These are phyloP conservation scores for Pontederia crassipes DNA, from an alignment of 176 grass and related monocot genomes.

Conservation along the genomic window DNA sequence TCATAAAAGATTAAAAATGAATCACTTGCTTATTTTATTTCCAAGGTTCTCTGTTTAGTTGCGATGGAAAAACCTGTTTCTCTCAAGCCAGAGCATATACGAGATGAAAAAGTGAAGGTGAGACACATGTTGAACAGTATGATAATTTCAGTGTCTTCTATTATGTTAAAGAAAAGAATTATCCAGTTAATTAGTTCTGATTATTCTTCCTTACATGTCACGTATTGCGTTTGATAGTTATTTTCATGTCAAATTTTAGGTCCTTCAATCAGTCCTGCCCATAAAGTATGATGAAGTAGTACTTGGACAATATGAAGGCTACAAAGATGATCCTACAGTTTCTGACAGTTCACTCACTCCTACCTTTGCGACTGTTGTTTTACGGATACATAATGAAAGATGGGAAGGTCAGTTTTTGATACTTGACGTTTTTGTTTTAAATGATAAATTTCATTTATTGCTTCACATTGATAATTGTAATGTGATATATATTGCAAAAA, in stretches of 20 bases:
- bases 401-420: constrained; percentile 52
- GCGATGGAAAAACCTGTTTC: constrained; percentile 99
- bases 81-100: constrained; percentile 96
- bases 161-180: too few species aligned
- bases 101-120: constrained; percentile 99
- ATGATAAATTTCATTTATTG: too few species aligned
- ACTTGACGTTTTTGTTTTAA: too few species aligned
- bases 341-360: constrained; percentile 85
- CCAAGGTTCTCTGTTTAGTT: constrained; percentile 93
- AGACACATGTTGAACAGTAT: too few species aligned
- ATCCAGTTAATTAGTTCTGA: too few species aligned
- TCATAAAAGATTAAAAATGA: neutral
- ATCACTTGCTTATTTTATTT: constrained; percentile 7
- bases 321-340: constrained; percentile 87
- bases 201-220: too few species aligned
- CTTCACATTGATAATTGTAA: too few species aligned
- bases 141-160: too few species aligned
- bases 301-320: constrained; percentile 86
- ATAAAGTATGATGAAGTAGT: constrained; percentile 76
- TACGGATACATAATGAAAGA: constrained; percentile 87
- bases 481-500: too few species aligned
- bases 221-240: neutral
- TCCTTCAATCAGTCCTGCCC: constrained; percentile 77
- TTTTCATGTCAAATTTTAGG: constrained; percentile 32
- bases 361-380: constrained; percentile 80